Base-by-base conservation (phyloP, 1,284 basidiomycete genomes). In the Rhizoctonia solani region DNA sequence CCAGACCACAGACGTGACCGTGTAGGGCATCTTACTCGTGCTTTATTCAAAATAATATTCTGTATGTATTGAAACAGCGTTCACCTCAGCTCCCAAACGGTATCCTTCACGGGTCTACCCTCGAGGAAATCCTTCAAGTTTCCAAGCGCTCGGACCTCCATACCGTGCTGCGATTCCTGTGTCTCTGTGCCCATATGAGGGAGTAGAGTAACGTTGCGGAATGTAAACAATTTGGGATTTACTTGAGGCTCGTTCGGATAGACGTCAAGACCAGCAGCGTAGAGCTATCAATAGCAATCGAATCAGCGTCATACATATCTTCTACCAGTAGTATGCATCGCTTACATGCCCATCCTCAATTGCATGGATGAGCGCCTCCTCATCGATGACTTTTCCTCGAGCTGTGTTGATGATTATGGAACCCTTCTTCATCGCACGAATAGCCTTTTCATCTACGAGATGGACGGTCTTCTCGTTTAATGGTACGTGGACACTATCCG, bases 161-260 rank as follows among this genome's bases (percentile, higher is more conserved):
- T 94, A 77, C 85, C 85, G 72, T 85, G 84, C 75, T 92, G 90
- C 2, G 89, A 84, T 73, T 95, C 92, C 69, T 85, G 82, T 44
- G 87, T 94, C 75, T 92, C 89, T 1, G 92, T 94, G 41, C 93
- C 93, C 87, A 95, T 88, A 76, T 95, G 94, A 1, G 94, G 94
- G 19, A 96, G 82, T 13, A 96, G 81, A 14, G 88, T 89, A 70
- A 92, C 87, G 72, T 93, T 88, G 30, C 89, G 86, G 77, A 93
- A 92, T 13, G 86, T 83, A 68, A 93, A 81, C 42, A 95, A 79
- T 21, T 87, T 84, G 1, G 90, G 88, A 76, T 95, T 92, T 63
- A 96, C 87, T 49, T 87, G 78, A 0, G 93, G 94, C 76, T 97
- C 94, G 76, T 93, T 82, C 3, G 92, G 92, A 79, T 85, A 97